Evolutionary conservation across 805 yeast species (phyloP).

Genomic region (Lipomyces sp.): DNA sequence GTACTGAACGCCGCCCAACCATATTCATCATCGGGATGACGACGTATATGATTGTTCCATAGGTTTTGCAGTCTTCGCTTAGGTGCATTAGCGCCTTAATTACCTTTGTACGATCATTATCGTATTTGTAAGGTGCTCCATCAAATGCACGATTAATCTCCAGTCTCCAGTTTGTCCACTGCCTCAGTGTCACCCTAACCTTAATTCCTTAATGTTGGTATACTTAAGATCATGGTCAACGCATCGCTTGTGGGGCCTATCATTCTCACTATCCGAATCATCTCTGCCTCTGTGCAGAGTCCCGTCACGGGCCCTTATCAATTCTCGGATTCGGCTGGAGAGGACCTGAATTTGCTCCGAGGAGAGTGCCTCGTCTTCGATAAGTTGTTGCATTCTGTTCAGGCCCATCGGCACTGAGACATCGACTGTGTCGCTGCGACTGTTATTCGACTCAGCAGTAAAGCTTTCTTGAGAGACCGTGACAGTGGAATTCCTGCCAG

Average conservation of each 20-base stretch:
- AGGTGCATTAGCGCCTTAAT: neutral
- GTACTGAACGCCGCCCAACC: no score
- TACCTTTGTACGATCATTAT: neutral
- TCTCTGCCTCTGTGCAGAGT: neutral
- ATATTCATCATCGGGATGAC: no score
- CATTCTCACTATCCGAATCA: neutral
- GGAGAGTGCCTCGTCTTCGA: neutral
- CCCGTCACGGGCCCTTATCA: neutral
- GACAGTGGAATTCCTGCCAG: no score
- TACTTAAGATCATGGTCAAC: neutral
- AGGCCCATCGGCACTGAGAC: neutral
- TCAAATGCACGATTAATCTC: constrained; percentile 1
- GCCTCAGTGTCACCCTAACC: neutral
- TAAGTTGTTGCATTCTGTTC: neutral
- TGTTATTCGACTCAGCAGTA: no score
- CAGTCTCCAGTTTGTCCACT: neutral
- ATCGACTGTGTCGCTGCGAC: neutral
- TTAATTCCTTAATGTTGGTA: neutral
- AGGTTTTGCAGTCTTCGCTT: neutral
- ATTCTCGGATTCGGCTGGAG: neutral
- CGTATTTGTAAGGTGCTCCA: constrained; percentile 1
- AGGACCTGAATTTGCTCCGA: neutral
- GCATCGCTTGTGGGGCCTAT: neutral
- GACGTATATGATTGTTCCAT: neutral
- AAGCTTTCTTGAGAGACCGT: no score